Evolutionary conservation across 768 basidiomycete species (phyloP).

Genomic region (Podaxis mareebaensis): DNA sequence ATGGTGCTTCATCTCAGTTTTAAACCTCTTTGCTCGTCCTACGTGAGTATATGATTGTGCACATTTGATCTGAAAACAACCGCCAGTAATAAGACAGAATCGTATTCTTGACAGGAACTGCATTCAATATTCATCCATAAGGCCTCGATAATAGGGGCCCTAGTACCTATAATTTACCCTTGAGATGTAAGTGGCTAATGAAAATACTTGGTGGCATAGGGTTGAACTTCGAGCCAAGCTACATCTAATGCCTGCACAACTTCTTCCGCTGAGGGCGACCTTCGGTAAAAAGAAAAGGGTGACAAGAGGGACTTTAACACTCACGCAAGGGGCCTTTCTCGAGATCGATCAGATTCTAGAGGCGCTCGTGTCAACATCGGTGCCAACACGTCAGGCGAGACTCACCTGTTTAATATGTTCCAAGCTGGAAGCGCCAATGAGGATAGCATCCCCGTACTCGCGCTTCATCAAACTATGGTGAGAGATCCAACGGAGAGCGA

Average conservation of each 20-base stretch:
- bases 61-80: too few relatives aligned
- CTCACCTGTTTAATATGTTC: conserved; percentile 54
- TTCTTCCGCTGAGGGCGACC: conserved; percentile 40
- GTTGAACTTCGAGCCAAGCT: conserved; percentile 47
- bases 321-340: conserved; percentile 59
- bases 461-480: conserved; percentile 53
- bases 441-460: conserved; percentile 49
- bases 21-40: too few relatives aligned
- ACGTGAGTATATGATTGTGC: too few relatives aligned
- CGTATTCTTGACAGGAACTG: background rate
- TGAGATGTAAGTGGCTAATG: background rate
- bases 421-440: conserved; percentile 64
- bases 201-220: conserved; percentile 42
- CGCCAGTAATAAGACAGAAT: background rate
- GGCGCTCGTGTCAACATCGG: background rate
- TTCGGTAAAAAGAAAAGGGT: background rate
- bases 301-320: conserved; percentile 12
- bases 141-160: background rate
- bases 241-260: conserved; percentile 50
- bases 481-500: conserved; percentile 63
- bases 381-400: background rate
- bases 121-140: too few relatives aligned
- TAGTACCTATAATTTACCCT: background rate
- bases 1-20: too few relatives aligned
- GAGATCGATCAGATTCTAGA: conserved; percentile 48